Conservation (phyloP, 176 grass and related monocot species). For the Secale cereale region DNA sequence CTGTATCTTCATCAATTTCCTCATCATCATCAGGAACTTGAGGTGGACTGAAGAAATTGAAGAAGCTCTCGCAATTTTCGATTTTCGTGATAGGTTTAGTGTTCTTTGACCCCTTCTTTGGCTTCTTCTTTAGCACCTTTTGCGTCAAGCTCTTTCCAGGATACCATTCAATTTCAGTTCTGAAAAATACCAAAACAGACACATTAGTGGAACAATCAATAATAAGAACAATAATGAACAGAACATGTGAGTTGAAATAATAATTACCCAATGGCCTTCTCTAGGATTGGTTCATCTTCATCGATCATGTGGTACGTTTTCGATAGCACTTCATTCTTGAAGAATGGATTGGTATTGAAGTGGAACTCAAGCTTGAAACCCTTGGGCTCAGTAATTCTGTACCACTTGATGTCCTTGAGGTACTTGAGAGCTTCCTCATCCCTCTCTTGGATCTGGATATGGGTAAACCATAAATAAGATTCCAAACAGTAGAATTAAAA, state of each 20-base stretch:
- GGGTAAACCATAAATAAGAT: not conserved
- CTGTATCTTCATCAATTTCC: conserved; percentile 92
- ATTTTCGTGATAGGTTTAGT: conserved; percentile 84
- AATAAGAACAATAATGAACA: not conserved
- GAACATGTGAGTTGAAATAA: not conserved
- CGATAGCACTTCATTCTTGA: conserved; percentile 81
- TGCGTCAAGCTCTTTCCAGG: conserved; percentile 88
- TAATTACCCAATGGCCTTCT: conserved; percentile 85
- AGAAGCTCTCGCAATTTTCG: conserved; percentile 93
- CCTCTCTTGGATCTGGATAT: conserved; percentile 77
- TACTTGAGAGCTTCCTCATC: conserved; percentile 85
- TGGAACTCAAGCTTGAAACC: conserved; percentile 96
- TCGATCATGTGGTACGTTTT: conserved; percentile 96
- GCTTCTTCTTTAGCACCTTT: conserved; percentile 95
- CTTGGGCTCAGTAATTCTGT: conserved; percentile 60
- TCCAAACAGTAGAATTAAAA: not conserved
- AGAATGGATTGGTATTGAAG: conserved; percentile 80
- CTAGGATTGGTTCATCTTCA: conserved; percentile 94
- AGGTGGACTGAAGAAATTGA: conserved; percentile 98
- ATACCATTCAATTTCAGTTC: conserved; percentile 90
- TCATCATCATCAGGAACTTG: conserved; percentile 91
- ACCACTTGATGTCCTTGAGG: conserved; percentile 96
- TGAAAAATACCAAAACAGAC: conserved; percentile 4
- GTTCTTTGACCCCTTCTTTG: conserved; percentile 90
- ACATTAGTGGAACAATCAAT: not conserved